A percentile compares a stretch with the other conserved stretches of the same genome.
Conservation (phyloP, 2,329 filamentous ascomycete species). For the Epicoccum nigrum region DNA sequence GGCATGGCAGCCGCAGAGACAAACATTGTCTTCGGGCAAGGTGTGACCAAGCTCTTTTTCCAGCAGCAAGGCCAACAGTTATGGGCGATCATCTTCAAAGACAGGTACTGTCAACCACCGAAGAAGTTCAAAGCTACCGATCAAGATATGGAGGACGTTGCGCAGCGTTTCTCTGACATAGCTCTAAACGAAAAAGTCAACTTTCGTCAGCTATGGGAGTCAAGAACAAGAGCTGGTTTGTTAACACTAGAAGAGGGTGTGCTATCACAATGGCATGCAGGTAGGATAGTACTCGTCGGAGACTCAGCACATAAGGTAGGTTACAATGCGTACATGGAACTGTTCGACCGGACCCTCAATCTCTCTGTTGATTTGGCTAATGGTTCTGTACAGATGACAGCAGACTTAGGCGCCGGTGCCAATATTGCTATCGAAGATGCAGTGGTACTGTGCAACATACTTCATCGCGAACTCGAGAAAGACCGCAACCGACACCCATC, state of each 20-base stretch:
- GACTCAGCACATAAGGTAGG: conserved; percentile 53
- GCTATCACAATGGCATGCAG: conserved; percentile 49
- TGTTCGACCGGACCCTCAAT: too few species aligned
- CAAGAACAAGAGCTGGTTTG: conserved; percentile 28
- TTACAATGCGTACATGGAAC: too few species aligned
- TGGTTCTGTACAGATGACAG: conserved; percentile 19
- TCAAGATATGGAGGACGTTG: conserved; percentile 39
- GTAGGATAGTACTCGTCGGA: conserved; percentile 49
- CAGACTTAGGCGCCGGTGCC: conserved; percentile 26
- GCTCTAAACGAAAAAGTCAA: conserved; percentile 34
- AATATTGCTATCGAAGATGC: conserved; percentile 30
- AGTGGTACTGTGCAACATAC: conserved; percentile 24
- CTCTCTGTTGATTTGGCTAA: neutral
- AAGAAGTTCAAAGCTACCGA: conserved; percentile 16
- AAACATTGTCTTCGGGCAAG: conserved; percentile 25
- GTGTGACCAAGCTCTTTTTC: conserved; percentile 35
- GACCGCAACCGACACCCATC: conserved; percentile 13
- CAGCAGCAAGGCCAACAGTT: conserved; percentile 26
- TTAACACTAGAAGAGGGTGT: conserved; percentile 48
- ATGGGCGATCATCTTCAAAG: conserved; percentile 22
- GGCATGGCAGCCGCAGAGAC: conserved; percentile 33
- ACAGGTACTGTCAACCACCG: conserved; percentile 16
- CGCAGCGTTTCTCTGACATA: conserved; percentile 30
- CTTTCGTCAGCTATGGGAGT: conserved; percentile 45
- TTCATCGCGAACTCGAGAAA: conserved; percentile 17